phyloP scores from a whole-genome alignment of 208 protist species.

The Novymonas esmeraldas region DNA sequence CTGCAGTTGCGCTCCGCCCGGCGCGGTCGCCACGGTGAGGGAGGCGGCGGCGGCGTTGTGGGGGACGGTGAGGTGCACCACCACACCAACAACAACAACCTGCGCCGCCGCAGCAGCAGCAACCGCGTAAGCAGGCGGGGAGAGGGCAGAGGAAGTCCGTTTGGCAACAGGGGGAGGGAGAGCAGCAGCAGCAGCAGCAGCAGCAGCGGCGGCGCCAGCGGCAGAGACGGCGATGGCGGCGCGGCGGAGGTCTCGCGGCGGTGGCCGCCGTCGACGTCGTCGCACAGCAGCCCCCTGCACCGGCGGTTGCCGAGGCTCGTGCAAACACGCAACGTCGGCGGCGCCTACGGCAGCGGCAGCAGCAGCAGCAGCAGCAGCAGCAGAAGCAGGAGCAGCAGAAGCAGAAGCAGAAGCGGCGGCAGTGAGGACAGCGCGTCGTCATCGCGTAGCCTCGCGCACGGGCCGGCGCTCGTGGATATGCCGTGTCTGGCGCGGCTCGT shows the following conservation, averaged over 20 bases:
- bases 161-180: no score
- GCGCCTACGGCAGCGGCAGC: no score
- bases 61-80: neutral
- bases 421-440: no score
- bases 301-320: neutral
- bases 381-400: no score
- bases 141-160: no score
- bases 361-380: neutral
- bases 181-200: neutral
- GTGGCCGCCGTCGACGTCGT: neutral
- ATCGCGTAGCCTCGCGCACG: neutral
- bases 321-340: neutral
- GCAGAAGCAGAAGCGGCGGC: no score
- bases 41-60: neutral
- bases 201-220: neutral
- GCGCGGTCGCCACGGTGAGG: neutral
- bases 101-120: neutral
- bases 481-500: conserved; percentile 22
- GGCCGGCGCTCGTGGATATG: neutral
- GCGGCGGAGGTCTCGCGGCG: neutral
- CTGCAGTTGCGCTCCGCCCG: conserved; percentile 19
- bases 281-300: neutral
- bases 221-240: neutral
- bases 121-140: neutral
- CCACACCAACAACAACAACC: no score